These are phyloP conservation scores for Fusarium albosuccineum DNA, from an alignment of 2,329 filamentous ascomycete genomes.

Conservation along the genomic window DNA sequence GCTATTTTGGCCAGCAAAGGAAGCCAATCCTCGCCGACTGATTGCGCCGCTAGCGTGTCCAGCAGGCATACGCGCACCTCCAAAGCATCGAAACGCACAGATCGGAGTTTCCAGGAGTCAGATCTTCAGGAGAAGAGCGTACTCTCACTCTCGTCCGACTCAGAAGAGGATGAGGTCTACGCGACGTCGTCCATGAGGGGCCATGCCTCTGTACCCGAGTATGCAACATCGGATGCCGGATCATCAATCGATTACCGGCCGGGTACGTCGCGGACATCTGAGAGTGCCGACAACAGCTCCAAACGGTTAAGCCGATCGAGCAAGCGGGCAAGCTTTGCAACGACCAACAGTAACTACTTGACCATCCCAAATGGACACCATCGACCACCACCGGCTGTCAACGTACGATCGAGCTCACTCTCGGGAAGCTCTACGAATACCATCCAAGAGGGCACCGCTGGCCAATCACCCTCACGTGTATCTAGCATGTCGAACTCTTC, in stretches of 20 bases:
- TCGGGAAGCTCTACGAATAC: slow-evolving; percentile 44
- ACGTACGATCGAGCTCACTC: slow-evolving; percentile 42
- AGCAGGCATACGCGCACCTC: slow-evolving; percentile 69
- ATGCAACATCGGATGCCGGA: slow-evolving; percentile 42
- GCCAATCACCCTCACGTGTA: slow-evolving; percentile 42
- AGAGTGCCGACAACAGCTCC: slow-evolving; percentile 43
- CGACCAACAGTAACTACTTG: slow-evolving; percentile 56
- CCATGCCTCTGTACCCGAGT: slow-evolving; percentile 44
- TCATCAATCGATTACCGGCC: slow-evolving; percentile 42
- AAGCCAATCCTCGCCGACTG: slow-evolving; percentile 50
- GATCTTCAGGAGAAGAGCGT: slow-evolving; percentile 69
- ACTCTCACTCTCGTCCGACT: slow-evolving; percentile 69
- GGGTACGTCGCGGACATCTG: slow-evolving; percentile 38
- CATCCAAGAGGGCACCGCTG: slow-evolving; percentile 39
- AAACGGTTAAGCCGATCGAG: slow-evolving; percentile 49
- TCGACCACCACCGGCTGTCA: slow-evolving; percentile 22
- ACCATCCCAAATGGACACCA: slow-evolving; percentile 52
- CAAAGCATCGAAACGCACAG: slow-evolving; percentile 64
- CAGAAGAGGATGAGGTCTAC: slow-evolving; percentile 62
- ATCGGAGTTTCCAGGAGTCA: slow-evolving; percentile 60
- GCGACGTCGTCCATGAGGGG: slow-evolving; percentile 39
- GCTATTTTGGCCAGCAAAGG: slow-evolving; percentile 35
- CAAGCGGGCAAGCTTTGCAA: slow-evolving; percentile 57
- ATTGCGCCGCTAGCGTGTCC: slow-evolving; percentile 65
- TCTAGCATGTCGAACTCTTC: slow-evolving; percentile 58